These are phyloP conservation scores for Setaria viridis DNA, from an alignment of 202 grass and related monocot species.

Conservation along the genomic window DNA sequence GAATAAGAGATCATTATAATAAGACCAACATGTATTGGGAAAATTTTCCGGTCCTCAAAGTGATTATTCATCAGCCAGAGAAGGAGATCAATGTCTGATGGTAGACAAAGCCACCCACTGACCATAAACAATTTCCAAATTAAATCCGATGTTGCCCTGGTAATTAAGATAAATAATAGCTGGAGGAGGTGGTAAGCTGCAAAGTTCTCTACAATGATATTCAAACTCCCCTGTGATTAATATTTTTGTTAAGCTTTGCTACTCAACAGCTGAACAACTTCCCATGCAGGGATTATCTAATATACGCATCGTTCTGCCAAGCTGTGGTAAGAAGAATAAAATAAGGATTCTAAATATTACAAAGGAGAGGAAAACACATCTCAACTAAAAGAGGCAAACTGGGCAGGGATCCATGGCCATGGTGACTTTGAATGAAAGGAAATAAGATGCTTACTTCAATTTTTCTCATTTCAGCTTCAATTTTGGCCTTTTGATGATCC, in stretches of 20 bases:
- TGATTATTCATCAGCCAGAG: no score
- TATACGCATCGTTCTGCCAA: slow-evolving; percentile 9
- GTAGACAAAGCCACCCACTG: no score
- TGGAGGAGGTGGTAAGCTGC: background rate
- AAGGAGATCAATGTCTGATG: background rate
- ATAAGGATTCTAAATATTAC: background rate
- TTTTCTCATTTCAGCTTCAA: slow-evolving; percentile 97
- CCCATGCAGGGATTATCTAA: background rate
- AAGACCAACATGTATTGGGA: no score
- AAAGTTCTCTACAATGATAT: background rate
- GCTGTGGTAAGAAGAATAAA: background rate
- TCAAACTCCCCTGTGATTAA: background rate
- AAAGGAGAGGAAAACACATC: background rate
- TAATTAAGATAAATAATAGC: slow-evolving; percentile 4
- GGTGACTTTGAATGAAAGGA: background rate
- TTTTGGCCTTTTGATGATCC: slow-evolving; percentile 97
- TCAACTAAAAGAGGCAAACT: background rate
- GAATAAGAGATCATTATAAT: no score
- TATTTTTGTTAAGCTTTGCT: background rate
- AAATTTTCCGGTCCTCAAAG: no score
- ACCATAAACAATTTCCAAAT: no score
- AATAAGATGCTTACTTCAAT: slow-evolving; percentile 56
- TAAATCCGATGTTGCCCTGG: no score
- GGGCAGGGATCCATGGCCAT: background rate
- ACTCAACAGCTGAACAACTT: background rate